Percentiles rank a stretch among this genome's conserved stretches.
Conservation (phyloP, 805 yeast species). For the Saccharomycopsis schoenii region DNA sequence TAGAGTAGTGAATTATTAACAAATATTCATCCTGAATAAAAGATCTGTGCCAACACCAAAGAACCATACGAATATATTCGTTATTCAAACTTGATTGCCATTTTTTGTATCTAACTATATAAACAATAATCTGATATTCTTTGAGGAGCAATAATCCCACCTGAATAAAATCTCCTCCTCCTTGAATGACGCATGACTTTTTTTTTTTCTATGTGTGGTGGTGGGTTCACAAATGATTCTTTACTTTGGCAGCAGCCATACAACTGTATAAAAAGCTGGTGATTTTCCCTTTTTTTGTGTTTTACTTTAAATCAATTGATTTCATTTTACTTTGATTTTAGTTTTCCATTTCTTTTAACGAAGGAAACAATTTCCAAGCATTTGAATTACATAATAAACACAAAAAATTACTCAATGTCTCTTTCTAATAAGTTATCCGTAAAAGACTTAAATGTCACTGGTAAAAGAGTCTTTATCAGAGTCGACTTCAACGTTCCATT, state of each 20-base stretch:
- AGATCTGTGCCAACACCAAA: no score
- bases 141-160: neutral
- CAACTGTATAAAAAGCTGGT: neutral
- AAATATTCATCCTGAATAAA: no score
- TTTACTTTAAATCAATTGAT: neutral
- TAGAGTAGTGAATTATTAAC: no score
- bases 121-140: neutral
- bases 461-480: conserved; percentile 96
- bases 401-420: conserved; percentile 48
- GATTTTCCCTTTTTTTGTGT: neutral
- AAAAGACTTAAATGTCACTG: conserved; percentile 76
- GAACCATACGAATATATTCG: no score
- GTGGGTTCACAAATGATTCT: neutral
- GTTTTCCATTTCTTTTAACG: neutral
- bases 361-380: neutral
- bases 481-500: conserved; percentile 94
- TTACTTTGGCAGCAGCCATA: neutral
- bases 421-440: conserved; percentile 88
- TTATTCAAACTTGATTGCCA: no score
- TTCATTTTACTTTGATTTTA: neutral
- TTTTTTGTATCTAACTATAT: no score
- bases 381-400: neutral
- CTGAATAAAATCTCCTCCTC: neutral
- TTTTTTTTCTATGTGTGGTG: neutral
- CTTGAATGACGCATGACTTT: conserved; percentile 2